Percentiles rank a stretch among this genome's conserved stretches.
Evolutionary conservation across 176 grass and related monocot species (phyloP).

Genomic region (Oryza punctata): DNA sequence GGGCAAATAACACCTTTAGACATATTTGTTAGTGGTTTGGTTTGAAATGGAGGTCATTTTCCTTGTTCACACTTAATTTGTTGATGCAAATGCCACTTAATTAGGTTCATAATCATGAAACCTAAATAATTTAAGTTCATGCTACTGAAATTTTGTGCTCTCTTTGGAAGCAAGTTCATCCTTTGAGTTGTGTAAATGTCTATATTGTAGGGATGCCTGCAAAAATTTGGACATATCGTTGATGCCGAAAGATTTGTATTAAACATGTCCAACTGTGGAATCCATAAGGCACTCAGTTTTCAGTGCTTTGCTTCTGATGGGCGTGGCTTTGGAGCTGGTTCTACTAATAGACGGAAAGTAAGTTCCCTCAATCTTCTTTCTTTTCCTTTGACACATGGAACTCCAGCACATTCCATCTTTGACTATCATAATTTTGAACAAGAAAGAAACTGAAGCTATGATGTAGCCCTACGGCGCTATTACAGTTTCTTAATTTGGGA

Average conservation of each 20-base stretch:
- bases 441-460: background rate
- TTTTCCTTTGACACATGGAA: background rate
- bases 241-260: constrained; percentile 10
- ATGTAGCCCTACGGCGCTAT: background rate
- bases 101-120: too few species aligned
- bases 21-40: too few species aligned
- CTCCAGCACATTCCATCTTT: background rate
- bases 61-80: too few species aligned
- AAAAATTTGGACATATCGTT: background rate
- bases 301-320: constrained; percentile 35
- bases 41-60: too few species aligned
- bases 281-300: constrained; percentile 18
- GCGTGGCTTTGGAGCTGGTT: constrained; percentile 29
- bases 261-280: constrained; percentile 12
- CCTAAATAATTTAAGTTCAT: too few species aligned
- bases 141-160: background rate
- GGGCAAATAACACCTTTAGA: too few species aligned
- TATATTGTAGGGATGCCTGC: constrained; percentile 37
- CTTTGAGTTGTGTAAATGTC: background rate
- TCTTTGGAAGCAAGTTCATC: background rate
- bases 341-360: constrained; percentile 46
- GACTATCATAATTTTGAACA: background rate
- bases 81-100: too few species aligned
- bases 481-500: constrained; percentile 4
- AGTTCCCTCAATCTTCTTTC: constrained; percentile 10